Evolutionary conservation across 441 rosid species (phyloP).

Genomic region (Monsonia emarginata): DNA sequence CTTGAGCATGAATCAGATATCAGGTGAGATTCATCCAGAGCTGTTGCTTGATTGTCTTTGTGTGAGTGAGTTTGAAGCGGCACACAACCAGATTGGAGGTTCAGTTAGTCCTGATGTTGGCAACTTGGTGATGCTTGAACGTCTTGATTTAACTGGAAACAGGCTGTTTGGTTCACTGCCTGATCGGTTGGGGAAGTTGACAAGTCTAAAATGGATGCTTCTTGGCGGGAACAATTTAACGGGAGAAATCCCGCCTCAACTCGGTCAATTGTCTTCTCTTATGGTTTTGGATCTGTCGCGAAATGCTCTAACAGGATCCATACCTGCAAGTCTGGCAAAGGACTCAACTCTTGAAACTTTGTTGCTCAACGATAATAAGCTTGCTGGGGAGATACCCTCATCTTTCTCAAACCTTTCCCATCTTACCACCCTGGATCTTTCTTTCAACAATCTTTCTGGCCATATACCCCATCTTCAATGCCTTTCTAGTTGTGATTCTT

Average conservation of each 20-base stretch:
- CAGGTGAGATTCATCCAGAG: constrained; percentile 25
- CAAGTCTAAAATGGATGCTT: constrained; percentile 28
- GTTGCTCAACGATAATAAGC: constrained; percentile 38
- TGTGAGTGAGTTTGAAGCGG: constrained; percentile 39
- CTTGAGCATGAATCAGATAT: constrained; percentile 42
- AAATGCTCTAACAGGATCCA: constrained; percentile 40
- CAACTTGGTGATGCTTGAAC: constrained; percentile 34
- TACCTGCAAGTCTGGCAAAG: constrained; percentile 38
- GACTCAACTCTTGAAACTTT: constrained; percentile 33
- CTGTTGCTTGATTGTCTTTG: constrained; percentile 27
- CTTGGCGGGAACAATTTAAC: constrained; percentile 40
- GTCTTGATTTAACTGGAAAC: constrained; percentile 42
- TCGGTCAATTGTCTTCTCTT: constrained; percentile 36
- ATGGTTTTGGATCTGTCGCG: constrained; percentile 47
- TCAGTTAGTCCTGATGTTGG: constrained; percentile 31
- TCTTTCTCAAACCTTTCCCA: constrained; percentile 36
- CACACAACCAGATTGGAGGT: constrained; percentile 43
- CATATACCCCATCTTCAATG: constrained; percentile 30
- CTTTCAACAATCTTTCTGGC: constrained; percentile 56
- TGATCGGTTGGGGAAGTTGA: constrained; percentile 33
- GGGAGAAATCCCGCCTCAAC: constrained; percentile 42
- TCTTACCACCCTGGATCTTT: constrained; percentile 36
- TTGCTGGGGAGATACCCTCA: constrained; percentile 48
- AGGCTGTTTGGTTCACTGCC: constrained; percentile 39
- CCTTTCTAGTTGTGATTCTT: constrained; percentile 28